Conservation (phyloP, 139 green algal genomes). For the Coelastrella sp. region DNA sequence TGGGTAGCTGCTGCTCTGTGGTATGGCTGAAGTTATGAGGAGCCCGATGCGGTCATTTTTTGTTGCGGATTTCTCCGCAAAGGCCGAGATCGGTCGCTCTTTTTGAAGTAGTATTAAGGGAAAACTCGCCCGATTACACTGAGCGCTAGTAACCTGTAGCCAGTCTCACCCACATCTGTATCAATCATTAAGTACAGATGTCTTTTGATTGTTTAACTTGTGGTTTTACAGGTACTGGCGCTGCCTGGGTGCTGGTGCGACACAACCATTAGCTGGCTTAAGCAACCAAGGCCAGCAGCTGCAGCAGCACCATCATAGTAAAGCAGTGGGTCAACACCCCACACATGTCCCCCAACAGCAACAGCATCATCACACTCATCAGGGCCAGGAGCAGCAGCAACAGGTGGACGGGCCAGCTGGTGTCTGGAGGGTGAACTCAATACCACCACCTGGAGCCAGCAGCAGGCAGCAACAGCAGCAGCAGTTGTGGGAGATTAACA, state of each 20-base stretch:
- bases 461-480: slow-evolving; percentile 1
- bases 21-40: background rate
- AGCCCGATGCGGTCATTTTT: no score
- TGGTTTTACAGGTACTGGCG: slow-evolving; percentile 37
- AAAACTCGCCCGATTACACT: no score
- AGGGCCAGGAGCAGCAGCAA: slow-evolving; percentile 2
- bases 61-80: no score
- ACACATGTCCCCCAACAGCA: slow-evolving; percentile 26
- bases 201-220: background rate
- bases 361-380: background rate
- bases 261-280: background rate
- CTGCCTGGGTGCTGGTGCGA: slow-evolving; percentile 14
- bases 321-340: background rate
- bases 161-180: no score
- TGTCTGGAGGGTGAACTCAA: slow-evolving; percentile 7
- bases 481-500: background rate
- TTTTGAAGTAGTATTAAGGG: no score
- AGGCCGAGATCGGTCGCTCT: no score
- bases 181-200: no score
- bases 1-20: background rate
- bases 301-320: background rate
- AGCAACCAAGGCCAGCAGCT: background rate
- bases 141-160: no score
- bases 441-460: background rate
- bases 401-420: no score